Percentiles rank a stretch among this genome's conserved stretches.
Conservation (phyloP, 2,329 filamentous ascomycete species). For the Capronia epimyces region DNA sequence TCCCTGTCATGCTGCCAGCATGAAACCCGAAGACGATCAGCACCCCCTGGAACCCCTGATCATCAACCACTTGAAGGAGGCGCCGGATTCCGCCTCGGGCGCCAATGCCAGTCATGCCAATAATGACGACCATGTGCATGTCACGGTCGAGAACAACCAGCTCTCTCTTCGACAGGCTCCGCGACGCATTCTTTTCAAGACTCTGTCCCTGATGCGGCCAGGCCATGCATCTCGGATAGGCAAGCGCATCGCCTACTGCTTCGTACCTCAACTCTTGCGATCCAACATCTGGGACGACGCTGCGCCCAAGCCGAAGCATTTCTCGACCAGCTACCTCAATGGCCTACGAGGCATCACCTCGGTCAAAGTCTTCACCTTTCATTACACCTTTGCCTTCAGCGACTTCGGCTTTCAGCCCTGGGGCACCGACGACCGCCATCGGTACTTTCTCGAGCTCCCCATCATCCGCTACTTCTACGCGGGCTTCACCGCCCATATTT, state of each 20-base stretch:
- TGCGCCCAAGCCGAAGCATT: constrained; percentile 22
- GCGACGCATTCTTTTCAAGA: constrained; percentile 12
- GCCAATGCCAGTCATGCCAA: too few relatives aligned
- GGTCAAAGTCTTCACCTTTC: constrained; percentile 44
- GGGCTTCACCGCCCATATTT: constrained; percentile 39
- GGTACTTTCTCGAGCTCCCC: constrained; percentile 36
- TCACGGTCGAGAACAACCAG: neutral
- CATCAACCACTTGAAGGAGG: constrained; percentile 12
- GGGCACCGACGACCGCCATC: constrained; percentile 32
- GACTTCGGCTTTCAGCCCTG: constrained; percentile 40
- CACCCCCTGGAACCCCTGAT: neutral
- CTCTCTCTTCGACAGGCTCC: constrained; percentile 10
- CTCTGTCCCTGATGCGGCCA: constrained; percentile 15
- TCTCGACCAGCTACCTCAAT: constrained; percentile 30
- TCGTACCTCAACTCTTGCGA: constrained; percentile 23
- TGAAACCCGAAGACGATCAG: neutral
- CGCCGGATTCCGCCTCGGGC: constrained; percentile 7
- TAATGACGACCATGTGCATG: constrained; percentile 2
- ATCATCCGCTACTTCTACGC: constrained; percentile 42
- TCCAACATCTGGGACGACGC: constrained; percentile 23
- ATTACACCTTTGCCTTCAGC: constrained; percentile 38
- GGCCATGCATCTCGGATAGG: constrained; percentile 16
- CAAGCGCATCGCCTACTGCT: constrained; percentile 26
- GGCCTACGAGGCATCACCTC: constrained; percentile 43
- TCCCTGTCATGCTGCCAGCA: constrained; percentile 4